These are phyloP conservation scores for Phytophthora citrophthora DNA, from an alignment of 352 stramenopile genomes.

Conservation along the genomic window DNA sequence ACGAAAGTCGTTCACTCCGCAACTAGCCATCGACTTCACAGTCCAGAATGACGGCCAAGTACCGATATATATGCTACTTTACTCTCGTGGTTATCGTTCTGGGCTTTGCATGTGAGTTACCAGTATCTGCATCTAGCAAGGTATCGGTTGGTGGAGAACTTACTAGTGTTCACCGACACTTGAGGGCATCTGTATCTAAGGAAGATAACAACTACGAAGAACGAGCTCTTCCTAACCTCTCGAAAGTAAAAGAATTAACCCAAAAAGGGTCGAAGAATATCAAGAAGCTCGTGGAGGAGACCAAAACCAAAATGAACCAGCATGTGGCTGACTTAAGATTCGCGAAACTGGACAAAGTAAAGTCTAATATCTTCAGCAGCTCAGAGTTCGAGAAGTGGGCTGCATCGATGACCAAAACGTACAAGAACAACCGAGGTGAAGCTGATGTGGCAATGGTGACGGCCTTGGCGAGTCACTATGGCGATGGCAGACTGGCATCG, in stretches of 20 bases:
- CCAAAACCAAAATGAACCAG: neutral
- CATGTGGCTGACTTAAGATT: neutral
- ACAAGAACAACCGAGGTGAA: neutral
- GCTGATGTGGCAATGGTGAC: neutral
- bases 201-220: neutral
- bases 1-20: no score
- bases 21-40: no score
- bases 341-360: neutral
- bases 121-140: neutral
- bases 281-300: neutral
- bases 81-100: no score
- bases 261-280: neutral
- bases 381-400: conserved; percentile 2
- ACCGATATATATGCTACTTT: no score
- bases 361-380: neutral
- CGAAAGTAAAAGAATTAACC: conserved; percentile 1
- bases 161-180: neutral
- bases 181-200: neutral
- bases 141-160: neutral
- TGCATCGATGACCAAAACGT: neutral
- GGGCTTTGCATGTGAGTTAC: no score
- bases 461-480: neutral
- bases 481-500: neutral
- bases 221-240: neutral
- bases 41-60: no score